These are phyloP conservation scores for Glutinoglossum americanum DNA, from an alignment of 495 filamentous ascomycete genomes.

Conservation along the genomic window DNA sequence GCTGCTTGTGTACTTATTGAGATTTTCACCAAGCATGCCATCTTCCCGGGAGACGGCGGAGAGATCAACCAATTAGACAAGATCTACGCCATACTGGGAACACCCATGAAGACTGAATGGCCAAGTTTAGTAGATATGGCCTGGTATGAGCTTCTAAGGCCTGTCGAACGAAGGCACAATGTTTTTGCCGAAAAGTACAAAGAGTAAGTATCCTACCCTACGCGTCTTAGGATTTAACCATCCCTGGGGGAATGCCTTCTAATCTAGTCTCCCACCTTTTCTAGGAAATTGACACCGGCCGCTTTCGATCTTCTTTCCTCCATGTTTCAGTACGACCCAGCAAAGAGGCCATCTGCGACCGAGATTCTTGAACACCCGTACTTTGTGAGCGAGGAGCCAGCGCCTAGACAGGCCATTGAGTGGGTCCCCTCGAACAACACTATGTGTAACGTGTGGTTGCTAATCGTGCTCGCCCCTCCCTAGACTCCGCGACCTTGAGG, in stretches of 20 bases:
- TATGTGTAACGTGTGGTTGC: slow-evolving; percentile 1
- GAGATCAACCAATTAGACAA: slow-evolving; percentile 94
- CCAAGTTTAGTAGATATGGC: slow-evolving; percentile 74
- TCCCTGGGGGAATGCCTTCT: background rate
- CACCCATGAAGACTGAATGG: slow-evolving; percentile 69
- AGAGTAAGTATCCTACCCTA: slow-evolving; percentile 20
- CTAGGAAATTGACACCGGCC: slow-evolving; percentile 35
- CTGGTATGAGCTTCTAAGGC: slow-evolving; percentile 83
- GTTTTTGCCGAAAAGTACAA: slow-evolving; percentile 72
- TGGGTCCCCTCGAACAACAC: slow-evolving; percentile 24
- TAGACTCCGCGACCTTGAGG: slow-evolving; percentile 63
- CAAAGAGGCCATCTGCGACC: slow-evolving; percentile 60
- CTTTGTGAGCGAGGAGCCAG: slow-evolving; percentile 66
- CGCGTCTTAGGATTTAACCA: background rate
- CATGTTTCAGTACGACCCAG: slow-evolving; percentile 78
- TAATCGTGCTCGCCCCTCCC: slow-evolving; percentile 9
- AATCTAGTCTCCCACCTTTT: background rate
- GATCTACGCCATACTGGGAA: slow-evolving; percentile 82
- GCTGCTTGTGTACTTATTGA: slow-evolving; percentile 93
- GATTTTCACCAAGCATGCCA: slow-evolving; percentile 85
- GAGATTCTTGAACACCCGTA: slow-evolving; percentile 80
- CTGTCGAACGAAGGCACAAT: slow-evolving; percentile 46
- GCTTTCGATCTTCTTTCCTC: slow-evolving; percentile 62
- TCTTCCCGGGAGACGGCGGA: slow-evolving; percentile 84
- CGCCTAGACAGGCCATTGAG: slow-evolving; percentile 59